A percentile compares a stretch with the other conserved stretches of the same genome.
Conservation (phyloP, 2,329 filamentous ascomycete genomes). For the Dactylella cylindrospora region DNA sequence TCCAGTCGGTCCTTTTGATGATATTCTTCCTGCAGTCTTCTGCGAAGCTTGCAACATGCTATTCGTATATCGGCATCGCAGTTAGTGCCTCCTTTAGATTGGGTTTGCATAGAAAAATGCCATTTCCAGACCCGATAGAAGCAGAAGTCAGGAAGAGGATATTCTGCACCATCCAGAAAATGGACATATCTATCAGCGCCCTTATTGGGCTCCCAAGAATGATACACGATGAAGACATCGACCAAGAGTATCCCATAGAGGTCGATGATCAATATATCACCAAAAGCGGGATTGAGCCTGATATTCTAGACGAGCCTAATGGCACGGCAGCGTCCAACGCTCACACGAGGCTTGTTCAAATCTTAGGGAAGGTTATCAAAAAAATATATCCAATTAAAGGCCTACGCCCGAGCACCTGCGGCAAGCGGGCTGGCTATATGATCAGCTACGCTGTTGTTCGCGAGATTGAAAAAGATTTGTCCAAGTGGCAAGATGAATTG, state of each 20-base stretch:
- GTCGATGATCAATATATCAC: slow-evolving; percentile 70
- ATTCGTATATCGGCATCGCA: slow-evolving; percentile 76
- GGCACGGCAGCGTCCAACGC: slow-evolving; percentile 67
- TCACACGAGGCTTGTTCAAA: slow-evolving; percentile 64
- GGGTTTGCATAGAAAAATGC: slow-evolving; percentile 72
- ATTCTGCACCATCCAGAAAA: slow-evolving; percentile 69
- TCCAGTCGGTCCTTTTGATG: slow-evolving; percentile 77
- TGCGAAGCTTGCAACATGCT: slow-evolving; percentile 75
- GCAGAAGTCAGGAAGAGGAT: slow-evolving; percentile 65
- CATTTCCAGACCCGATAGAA: slow-evolving; percentile 65
- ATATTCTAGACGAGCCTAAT: slow-evolving; percentile 55
- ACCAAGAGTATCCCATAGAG: slow-evolving; percentile 66
- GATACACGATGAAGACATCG: slow-evolving; percentile 65
- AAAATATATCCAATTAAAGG: slow-evolving; percentile 67
- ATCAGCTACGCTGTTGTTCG: slow-evolving; percentile 66
- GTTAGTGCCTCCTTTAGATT: slow-evolving; percentile 73
- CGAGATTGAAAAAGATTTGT: slow-evolving; percentile 65
- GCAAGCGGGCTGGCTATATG: slow-evolving; percentile 58
- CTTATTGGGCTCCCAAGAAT: slow-evolving; percentile 67
- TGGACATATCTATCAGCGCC: slow-evolving; percentile 70
- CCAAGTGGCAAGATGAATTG: slow-evolving; percentile 66
- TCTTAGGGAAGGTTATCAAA: slow-evolving; percentile 66
- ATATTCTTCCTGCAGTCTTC: slow-evolving; percentile 78
- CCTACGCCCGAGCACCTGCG: slow-evolving; percentile 57
- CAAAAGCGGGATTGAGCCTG: slow-evolving; percentile 61